Conservation (phyloP, 768 basidiomycete genomes). For the Lentinus tigrinus region DNA sequence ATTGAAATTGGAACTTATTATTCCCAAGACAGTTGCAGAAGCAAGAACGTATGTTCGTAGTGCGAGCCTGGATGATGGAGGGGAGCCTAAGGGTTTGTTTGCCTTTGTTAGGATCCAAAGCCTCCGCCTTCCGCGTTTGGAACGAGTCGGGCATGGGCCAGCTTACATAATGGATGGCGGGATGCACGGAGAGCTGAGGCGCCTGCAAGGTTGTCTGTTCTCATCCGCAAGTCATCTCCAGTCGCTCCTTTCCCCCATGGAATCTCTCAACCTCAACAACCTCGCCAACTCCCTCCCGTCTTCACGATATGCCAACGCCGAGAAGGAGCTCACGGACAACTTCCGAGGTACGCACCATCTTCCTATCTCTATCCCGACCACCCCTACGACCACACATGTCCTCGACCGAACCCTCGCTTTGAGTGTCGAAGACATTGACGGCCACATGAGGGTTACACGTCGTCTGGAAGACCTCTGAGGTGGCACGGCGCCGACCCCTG, state of each 20-base stretch:
- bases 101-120: slow-evolving; percentile 15
- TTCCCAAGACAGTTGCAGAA: no score
- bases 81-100: no score
- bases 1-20: no score
- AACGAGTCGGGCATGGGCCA: background rate
- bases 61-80: no score
- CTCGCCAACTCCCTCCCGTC: slow-evolving; percentile 74
- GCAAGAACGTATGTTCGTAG: no score
- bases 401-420: background rate
- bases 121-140: slow-evolving; percentile 1
- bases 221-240: background rate
- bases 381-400: background rate
- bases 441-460: no score
- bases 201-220: background rate
- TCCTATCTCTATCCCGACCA: background rate
- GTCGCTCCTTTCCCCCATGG: slow-evolving; percentile 16
- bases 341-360: slow-evolving; percentile 59
- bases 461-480: no score
- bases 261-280: slow-evolving; percentile 67
- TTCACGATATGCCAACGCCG: slow-evolving; percentile 70
- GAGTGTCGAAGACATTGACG: no score
- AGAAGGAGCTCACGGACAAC: slow-evolving; percentile 78
- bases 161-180: slow-evolving; percentile 5
- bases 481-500: no score
- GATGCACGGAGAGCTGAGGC: slow-evolving; percentile 1